Conservation (phyloP, 768 basidiomycete genomes). For the Trametes meyenii region DNA sequence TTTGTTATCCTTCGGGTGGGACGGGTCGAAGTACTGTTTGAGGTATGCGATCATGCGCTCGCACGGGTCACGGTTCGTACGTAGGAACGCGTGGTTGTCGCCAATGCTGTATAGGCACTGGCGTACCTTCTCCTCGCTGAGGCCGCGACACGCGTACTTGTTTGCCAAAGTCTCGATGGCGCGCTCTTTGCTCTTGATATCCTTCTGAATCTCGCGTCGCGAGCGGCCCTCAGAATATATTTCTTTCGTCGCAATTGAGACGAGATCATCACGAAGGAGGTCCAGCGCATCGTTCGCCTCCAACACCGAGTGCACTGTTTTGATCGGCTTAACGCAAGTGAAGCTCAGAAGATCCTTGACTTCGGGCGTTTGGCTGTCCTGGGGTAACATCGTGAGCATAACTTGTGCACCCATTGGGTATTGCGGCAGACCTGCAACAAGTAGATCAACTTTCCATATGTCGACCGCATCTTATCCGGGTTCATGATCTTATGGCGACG, state of each 20-base stretch:
- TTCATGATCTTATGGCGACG: conserved; percentile 91
- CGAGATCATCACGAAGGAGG: conserved; percentile 74
- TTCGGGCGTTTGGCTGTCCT: conserved; percentile 87
- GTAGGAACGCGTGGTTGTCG: conserved; percentile 87
- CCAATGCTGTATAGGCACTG: conserved; percentile 89
- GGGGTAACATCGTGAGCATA: conserved; percentile 15
- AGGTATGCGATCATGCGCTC: conserved; percentile 80
- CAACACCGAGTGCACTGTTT: conserved; percentile 69
- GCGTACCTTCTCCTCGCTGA: conserved; percentile 66
- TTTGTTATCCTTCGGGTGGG: conserved; percentile 64
- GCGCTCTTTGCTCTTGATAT: conserved; percentile 83
- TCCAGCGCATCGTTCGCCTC: conserved; percentile 66
- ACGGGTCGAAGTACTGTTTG: conserved; percentile 77
- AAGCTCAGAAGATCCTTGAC: conserved; percentile 81
- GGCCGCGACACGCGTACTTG: conserved; percentile 59
- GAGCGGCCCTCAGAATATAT: conserved; percentile 72
- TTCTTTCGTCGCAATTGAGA: conserved; percentile 79
- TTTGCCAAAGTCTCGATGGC: conserved; percentile 77
- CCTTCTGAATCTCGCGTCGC: conserved; percentile 79
- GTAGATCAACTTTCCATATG: conserved; percentile 86
- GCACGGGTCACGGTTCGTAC: conserved; percentile 86
- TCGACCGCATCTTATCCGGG: conserved; percentile 88
- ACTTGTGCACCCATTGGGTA: too few species aligned
- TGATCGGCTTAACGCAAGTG: conserved; percentile 76
- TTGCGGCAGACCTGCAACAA: conserved; percentile 65